These are phyloP conservation scores for Geosmithia morbida DNA, from an alignment of 2,329 filamentous ascomycete genomes.

Conservation along the genomic window DNA sequence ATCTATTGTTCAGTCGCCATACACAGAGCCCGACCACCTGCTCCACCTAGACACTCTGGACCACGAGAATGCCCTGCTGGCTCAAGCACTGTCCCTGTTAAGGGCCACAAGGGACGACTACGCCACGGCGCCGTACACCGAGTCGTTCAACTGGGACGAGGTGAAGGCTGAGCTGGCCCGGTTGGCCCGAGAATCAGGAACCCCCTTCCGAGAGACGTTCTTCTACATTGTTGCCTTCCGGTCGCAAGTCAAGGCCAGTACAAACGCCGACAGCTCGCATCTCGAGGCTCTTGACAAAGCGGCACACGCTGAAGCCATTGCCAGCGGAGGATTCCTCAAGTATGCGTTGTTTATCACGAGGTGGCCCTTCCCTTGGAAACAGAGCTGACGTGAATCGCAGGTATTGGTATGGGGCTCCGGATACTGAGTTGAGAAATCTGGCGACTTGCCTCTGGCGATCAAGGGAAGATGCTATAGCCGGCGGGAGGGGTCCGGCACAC, in stretches of 20 bases:
- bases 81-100: slow-evolving; percentile 54
- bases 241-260: slow-evolving; percentile 52
- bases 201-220: slow-evolving; percentile 41
- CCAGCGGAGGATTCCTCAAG: slow-evolving; percentile 72
- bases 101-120: slow-evolving; percentile 53
- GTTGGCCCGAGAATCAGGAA: slow-evolving; percentile 26
- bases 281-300: slow-evolving; percentile 62
- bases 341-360: slow-evolving; percentile 12
- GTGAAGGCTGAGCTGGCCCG: slow-evolving; percentile 43
- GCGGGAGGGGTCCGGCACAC: slow-evolving; percentile 45
- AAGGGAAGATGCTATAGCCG: slow-evolving; percentile 41
- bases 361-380: neutral
- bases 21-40: slow-evolving; percentile 54
- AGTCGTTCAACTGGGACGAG: slow-evolving; percentile 63
- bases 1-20: slow-evolving; percentile 57
- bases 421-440: slow-evolving; percentile 58
- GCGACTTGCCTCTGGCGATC: slow-evolving; percentile 64
- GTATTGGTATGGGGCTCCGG: slow-evolving; percentile 78
- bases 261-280: slow-evolving; percentile 41
- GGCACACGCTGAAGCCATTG: slow-evolving; percentile 67
- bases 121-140: slow-evolving; percentile 57
- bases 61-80: slow-evolving; percentile 51
- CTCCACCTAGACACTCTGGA: slow-evolving; percentile 58
- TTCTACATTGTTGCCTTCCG: slow-evolving; percentile 84
- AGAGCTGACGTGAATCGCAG: slow-evolving; percentile 17